Percentiles rank a stretch among this genome's conserved stretches.
phyloP scores from a whole-genome alignment of 495 filamentous ascomycete species.

The Evansstolkia leycettana region DNA sequence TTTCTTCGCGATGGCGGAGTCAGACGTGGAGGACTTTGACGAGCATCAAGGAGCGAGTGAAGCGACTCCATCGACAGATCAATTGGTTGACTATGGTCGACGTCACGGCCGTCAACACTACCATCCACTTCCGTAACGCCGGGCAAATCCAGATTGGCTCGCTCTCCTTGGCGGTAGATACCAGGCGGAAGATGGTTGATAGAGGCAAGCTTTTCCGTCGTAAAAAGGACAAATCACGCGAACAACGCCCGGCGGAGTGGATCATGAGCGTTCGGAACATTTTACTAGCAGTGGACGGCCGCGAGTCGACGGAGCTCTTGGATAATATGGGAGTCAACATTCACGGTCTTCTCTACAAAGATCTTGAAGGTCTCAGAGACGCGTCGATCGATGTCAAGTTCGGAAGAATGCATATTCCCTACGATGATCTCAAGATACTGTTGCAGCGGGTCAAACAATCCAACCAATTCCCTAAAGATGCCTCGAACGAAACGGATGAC shows the following conservation, averaged over 20 bases:
- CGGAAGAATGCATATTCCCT: constrained; percentile 78
- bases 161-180: constrained; percentile 80
- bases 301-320: constrained; percentile 76
- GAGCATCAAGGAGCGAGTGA: constrained; percentile 68
- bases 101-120: constrained; percentile 70
- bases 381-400: constrained; percentile 82
- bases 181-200: constrained; percentile 80
- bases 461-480: constrained; percentile 18
- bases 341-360: constrained; percentile 83
- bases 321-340: constrained; percentile 82
- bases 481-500: constrained; percentile 25
- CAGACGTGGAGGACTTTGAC: constrained; percentile 69
- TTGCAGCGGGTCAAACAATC: constrained; percentile 35
- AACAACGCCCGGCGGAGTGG: constrained; percentile 86
- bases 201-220: constrained; percentile 83
- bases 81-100: constrained; percentile 86
- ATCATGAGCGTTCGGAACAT: constrained; percentile 75
- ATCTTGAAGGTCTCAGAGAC: constrained; percentile 78
- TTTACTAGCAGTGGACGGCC: constrained; percentile 73
- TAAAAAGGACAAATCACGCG: constrained; percentile 52
- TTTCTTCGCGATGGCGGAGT: constrained; percentile 35
- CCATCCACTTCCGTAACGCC: constrained; percentile 60
- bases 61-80: constrained; percentile 74
- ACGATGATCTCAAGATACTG: constrained; percentile 68
- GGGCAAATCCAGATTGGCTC: constrained; percentile 76